These are phyloP conservation scores for Fusarium caatingaense DNA, from an alignment of 2,329 filamentous ascomycete genomes.

Conservation along the genomic window DNA sequence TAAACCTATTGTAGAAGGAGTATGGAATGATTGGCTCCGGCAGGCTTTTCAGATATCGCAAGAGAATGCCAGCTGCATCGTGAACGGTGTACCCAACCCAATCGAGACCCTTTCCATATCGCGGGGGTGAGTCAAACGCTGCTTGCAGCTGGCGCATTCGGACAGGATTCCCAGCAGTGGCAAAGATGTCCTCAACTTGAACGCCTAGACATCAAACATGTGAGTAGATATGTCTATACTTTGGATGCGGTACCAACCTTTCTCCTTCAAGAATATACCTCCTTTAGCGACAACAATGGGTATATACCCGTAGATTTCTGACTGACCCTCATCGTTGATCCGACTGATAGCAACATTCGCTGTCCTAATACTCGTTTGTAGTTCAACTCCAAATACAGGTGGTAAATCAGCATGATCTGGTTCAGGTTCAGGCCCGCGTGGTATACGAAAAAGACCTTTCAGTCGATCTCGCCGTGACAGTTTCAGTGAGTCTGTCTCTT, in stretches of 20 bases:
- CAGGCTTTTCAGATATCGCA: conserved; percentile 12
- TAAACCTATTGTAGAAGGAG: neutral
- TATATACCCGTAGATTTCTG: neutral
- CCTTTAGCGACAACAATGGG: neutral
- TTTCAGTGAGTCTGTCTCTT: neutral
- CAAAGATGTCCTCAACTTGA: neutral
- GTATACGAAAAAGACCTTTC: neutral
- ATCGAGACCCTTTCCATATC: neutral
- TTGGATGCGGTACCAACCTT: neutral
- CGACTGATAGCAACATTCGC: neutral
- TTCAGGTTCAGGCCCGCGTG: neutral
- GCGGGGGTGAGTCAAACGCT: neutral
- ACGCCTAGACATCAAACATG: neutral
- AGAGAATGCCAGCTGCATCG: conserved; percentile 1
- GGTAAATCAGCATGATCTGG: neutral
- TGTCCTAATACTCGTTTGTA: neutral
- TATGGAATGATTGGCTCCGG: conserved; percentile 4
- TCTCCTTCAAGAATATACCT: neutral
- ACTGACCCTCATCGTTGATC: neutral
- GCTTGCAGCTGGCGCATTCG: neutral
- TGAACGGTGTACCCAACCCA: neutral
- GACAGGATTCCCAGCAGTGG: neutral
- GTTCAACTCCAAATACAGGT: conserved; percentile 3
- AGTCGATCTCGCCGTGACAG: neutral
- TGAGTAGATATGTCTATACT: neutral